phyloP scores from a whole-genome alignment of 2,329 filamentous ascomycete species.

The Pochonia chlamydosporia region DNA sequence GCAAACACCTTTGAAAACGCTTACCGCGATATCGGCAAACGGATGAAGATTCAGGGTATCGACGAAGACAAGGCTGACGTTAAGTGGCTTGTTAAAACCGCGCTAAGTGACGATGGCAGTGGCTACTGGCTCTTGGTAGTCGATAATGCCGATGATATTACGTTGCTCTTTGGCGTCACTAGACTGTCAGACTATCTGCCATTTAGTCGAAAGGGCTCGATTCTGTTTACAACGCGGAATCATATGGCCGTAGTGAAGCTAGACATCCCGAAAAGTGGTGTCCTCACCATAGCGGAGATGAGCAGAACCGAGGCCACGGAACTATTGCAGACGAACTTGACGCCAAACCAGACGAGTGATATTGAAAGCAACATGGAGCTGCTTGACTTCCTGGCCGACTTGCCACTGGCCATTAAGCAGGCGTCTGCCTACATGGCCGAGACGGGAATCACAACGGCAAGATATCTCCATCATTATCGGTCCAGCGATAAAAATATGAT shows the following conservation, averaged over 20 bases:
- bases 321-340: slow-evolving; percentile 15
- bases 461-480: slow-evolving; percentile 20
- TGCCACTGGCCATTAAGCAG: slow-evolving; percentile 30
- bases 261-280: slow-evolving; percentile 3
- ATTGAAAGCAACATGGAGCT: slow-evolving; percentile 15
- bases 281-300: slow-evolving; percentile 19
- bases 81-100: slow-evolving; percentile 22
- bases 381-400: slow-evolving; percentile 21
- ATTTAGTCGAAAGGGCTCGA: slow-evolving; percentile 9
- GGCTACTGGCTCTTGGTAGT: no score
- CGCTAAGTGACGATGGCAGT: no score
- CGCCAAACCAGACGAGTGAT: slow-evolving; percentile 15
- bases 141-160: no score
- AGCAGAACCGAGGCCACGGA: slow-evolving; percentile 13
- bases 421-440: slow-evolving; percentile 29
- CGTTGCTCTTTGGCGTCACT: no score
- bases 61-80: slow-evolving; percentile 28
- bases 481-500: slow-evolving; percentile 16
- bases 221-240: slow-evolving; percentile 13
- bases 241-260: slow-evolving; percentile 6
- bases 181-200: slow-evolving; percentile 14
- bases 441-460: slow-evolving; percentile 14
- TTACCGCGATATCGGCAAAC: no score
- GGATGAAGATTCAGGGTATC: slow-evolving; percentile 20
- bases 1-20: no score